These are phyloP conservation scores for Lentinula novae-zelandiae DNA, from an alignment of 1,284 basidiomycete species.

Conservation along the genomic window DNA sequence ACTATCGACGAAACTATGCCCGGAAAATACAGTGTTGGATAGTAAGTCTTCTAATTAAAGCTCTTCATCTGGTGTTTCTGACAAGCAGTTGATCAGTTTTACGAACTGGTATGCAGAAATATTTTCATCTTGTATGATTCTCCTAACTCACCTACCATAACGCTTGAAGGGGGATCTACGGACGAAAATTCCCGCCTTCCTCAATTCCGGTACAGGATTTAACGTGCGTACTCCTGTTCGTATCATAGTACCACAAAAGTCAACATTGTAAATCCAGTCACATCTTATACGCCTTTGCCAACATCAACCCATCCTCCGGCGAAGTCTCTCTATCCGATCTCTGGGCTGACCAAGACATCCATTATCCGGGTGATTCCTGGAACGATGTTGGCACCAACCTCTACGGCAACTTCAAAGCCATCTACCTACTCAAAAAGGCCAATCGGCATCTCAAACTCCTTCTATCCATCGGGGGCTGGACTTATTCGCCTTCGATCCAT, in stretches of 20 bases:
- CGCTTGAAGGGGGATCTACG: constrained; percentile 87
- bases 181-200: constrained; percentile 81
- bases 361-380: constrained; percentile 82
- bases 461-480: constrained; percentile 90
- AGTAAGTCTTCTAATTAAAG: constrained; percentile 46
- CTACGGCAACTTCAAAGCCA: constrained; percentile 92
- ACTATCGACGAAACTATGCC: constrained; percentile 22
- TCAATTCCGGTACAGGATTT: constrained; percentile 78
- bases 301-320: constrained; percentile 77
- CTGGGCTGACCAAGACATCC: constrained; percentile 93
- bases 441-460: constrained; percentile 85
- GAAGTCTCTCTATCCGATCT: constrained; percentile 86
- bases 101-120: constrained; percentile 60
- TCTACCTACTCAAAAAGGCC: constrained; percentile 85
- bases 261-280: constrained; percentile 42
- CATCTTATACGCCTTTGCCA: constrained; percentile 87
- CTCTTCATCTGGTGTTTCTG: constrained; percentile 8
- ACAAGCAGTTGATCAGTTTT: constrained; percentile 42
- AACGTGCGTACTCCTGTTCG: constrained; percentile 58
- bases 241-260: not conserved
- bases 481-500: constrained; percentile 79
- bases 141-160: constrained; percentile 1
- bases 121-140: not conserved
- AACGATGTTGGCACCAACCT: constrained; percentile 82
- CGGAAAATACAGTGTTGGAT: constrained; percentile 74